Conservation (phyloP, 148 eudicot genomes). For the Euryodendron excelsum region DNA sequence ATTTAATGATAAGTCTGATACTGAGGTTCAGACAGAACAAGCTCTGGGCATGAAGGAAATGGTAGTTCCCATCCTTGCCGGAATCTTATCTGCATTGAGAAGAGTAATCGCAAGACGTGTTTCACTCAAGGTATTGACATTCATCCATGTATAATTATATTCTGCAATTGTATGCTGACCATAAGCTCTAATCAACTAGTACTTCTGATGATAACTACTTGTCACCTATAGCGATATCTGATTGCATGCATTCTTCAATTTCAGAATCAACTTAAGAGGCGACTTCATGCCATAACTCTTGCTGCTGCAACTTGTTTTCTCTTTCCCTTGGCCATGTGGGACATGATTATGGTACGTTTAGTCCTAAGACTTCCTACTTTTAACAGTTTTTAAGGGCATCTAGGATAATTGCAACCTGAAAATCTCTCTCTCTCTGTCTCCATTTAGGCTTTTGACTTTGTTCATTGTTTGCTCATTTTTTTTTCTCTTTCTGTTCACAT, state of each 20-base stretch:
- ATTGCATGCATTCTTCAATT: constrained; percentile 18
- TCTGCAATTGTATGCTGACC: not conserved
- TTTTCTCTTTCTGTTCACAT: constrained; percentile 6
- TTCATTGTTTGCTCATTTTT: constrained; percentile 9
- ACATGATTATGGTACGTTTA: constrained; percentile 68
- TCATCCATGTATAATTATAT: not conserved
- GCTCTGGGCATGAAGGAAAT: constrained; percentile 63
- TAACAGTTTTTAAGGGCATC: not conserved
- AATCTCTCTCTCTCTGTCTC: not conserved
- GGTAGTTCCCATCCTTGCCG: constrained; percentile 77
- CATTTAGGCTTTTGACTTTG: constrained; percentile 12
- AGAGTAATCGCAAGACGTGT: constrained; percentile 88
- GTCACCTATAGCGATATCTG: not conserved
- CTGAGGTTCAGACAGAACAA: constrained; percentile 48
- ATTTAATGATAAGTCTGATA: constrained; percentile 45
- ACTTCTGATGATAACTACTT: not conserved
- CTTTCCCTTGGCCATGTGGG: constrained; percentile 99
- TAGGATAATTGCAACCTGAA: not conserved
- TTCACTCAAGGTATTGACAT: constrained; percentile 77
- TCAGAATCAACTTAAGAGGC: constrained; percentile 90
- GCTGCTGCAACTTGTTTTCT: constrained; percentile 97
- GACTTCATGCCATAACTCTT: constrained; percentile 87
- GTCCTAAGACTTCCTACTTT: constrained; percentile 6
- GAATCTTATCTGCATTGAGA: constrained; percentile 91
- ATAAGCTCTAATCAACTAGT: not conserved